A percentile compares a stretch with the other conserved stretches of the same genome.
Conservation (phyloP, 1,139 yeast genomes). For the Blastobotrys raffinosifermentans region DNA sequence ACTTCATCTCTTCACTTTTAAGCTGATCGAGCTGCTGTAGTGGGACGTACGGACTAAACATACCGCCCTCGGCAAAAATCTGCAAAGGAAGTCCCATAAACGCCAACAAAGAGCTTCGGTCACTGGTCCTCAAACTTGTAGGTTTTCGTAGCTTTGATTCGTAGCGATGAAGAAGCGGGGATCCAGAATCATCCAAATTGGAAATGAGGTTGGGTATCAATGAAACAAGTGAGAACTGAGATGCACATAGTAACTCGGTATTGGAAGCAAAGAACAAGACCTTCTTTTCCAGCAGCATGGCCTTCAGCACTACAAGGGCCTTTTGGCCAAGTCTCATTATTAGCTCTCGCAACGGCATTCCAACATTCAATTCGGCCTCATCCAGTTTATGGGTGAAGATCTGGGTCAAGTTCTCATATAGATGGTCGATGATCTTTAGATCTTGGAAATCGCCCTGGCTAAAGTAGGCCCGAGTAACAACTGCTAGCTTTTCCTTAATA, state of each 20-base stretch:
- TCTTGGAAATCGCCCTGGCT: slow-evolving; percentile 74
- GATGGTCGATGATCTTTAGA: slow-evolving; percentile 55
- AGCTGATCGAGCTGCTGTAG: slow-evolving; percentile 82
- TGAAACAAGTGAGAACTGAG: slow-evolving; percentile 60
- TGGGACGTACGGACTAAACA: slow-evolving; percentile 90
- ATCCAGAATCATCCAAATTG: slow-evolving; percentile 70
- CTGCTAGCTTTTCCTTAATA: slow-evolving; percentile 81
- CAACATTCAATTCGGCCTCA: slow-evolving; percentile 63
- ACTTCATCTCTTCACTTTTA: slow-evolving; percentile 48
- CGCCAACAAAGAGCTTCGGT: slow-evolving; percentile 65
- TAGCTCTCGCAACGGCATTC: slow-evolving; percentile 64
- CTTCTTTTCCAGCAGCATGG: slow-evolving; percentile 67
- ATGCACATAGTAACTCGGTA: slow-evolving; percentile 71
- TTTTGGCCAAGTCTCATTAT: slow-evolving; percentile 55
- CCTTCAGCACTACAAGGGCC: slow-evolving; percentile 66
- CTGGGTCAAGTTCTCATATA: slow-evolving; percentile 65
- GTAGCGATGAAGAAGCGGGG: slow-evolving; percentile 62
- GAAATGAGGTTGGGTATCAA: slow-evolving; percentile 73
- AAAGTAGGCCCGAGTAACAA: slow-evolving; percentile 82
- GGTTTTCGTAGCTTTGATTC: slow-evolving; percentile 51
- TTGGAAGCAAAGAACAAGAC: slow-evolving; percentile 69
- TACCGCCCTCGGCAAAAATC: slow-evolving; percentile 76
- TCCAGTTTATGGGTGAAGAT: slow-evolving; percentile 36
- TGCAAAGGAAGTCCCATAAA: slow-evolving; percentile 88
- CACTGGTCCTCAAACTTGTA: slow-evolving; percentile 69